These are phyloP conservation scores for Agapanthus africanus DNA, from an alignment of 106 monocot species.

Conservation along the genomic window DNA sequence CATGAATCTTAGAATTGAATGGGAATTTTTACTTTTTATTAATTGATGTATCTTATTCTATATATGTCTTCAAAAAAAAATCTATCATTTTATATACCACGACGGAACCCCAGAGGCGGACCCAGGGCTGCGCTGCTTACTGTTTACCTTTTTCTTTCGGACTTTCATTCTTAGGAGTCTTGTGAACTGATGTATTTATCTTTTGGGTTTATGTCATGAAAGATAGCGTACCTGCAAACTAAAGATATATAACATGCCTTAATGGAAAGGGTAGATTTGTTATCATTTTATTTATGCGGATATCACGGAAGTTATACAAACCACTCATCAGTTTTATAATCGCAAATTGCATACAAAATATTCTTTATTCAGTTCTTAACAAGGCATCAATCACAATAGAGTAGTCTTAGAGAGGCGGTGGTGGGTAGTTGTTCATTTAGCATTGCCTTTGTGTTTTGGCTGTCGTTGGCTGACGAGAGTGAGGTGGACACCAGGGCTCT, in stretches of 20 bases:
- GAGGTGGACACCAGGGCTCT: constrained; percentile 67
- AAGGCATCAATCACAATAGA: not conserved
- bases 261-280: not conserved
- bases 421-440: not conserved
- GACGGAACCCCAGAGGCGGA: no score
- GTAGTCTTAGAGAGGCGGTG: not conserved
- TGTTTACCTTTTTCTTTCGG: not conserved
- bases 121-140: no score
- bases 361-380: not conserved
- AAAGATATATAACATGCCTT: no score
- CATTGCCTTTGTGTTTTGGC: constrained; percentile 7
- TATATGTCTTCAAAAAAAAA: no score
- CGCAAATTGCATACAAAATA: not conserved
- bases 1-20: not conserved
- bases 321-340: not conserved
- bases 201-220: no score
- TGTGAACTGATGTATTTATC: no score
- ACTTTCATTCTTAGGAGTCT: not conserved
- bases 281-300: not conserved
- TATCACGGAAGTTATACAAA: no score
- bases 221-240: no score
- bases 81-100: no score
- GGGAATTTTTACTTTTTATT: not conserved
- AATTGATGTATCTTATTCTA: not conserved
- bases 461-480: constrained; percentile 19